Conservation (phyloP, 257 asterid genomes). For the Nicotiana paniculata region DNA sequence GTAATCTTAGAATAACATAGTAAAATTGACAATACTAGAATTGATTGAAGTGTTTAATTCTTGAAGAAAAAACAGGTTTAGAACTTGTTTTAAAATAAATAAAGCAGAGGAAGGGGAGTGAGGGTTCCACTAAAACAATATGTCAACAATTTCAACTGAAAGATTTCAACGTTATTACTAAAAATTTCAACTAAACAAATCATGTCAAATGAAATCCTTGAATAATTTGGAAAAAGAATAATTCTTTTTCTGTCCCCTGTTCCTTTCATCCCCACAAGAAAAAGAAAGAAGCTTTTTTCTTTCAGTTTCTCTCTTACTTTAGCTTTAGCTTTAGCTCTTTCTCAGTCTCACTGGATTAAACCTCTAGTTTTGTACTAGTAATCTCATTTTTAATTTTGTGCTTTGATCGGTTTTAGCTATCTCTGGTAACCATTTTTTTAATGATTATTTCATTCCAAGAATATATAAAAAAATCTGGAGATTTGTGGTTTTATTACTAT, state of each 20-base stretch:
- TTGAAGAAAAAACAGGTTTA: no score
- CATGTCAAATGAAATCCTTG: constrained; percentile 2
- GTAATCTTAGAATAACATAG: no score
- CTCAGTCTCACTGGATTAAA: constrained; percentile 2
- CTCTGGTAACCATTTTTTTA: constrained; percentile 14
- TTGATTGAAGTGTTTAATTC: no score
- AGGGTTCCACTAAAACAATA: background rate
- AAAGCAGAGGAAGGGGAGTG: background rate
- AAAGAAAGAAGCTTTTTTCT: background rate
- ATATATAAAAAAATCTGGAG: background rate
- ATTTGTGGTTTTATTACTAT: background rate
- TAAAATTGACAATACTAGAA: no score
- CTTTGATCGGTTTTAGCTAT: constrained; percentile 29
- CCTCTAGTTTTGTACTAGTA: constrained; percentile 1
- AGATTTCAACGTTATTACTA: background rate
- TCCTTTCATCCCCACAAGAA: constrained; percentile 7
- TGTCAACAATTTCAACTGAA: constrained; percentile 5
- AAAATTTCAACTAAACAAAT: background rate
- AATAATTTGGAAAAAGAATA: background rate
- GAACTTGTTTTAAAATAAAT: no score
- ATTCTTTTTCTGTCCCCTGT: background rate
- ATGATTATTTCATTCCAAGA: constrained; percentile 32
- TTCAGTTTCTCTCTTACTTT: constrained; percentile 24
- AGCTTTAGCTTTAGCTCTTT: constrained; percentile 31
- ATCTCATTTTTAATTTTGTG: constrained; percentile 7